Conservation (phyloP, 805 yeast genomes). For the baker's yeast (Saccharomyces cerevisiae) region DNA sequence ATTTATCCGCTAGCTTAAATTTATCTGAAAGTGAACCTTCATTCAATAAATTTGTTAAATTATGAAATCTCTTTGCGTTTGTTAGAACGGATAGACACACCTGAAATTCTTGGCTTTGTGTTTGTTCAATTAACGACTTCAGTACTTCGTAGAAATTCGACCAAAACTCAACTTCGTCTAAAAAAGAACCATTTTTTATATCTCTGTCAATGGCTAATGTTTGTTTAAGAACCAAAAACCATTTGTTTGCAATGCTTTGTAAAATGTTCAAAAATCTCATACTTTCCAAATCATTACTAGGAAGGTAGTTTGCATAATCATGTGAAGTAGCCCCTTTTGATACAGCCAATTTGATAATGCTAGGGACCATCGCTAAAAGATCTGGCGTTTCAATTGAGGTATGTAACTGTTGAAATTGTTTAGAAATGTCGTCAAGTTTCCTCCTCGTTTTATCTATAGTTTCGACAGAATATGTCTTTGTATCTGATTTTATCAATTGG, state of each 20-base stretch:
- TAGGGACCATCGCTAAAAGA: conserved; percentile 44
- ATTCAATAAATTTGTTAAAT: conserved; percentile 61
- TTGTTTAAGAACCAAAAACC: conserved; percentile 59
- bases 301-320: conserved; percentile 24
- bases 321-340: conserved; percentile 26
- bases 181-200: conserved; percentile 46
- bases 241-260: conserved; percentile 61
- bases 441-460: conserved; percentile 43
- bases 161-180: conserved; percentile 77
- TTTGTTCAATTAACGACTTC: conserved; percentile 46
- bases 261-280: conserved; percentile 53
- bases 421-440: conserved; percentile 59
- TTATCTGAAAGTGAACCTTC: conserved; percentile 62
- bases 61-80: conserved; percentile 70
- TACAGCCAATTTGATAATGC: conserved; percentile 37
- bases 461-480: conserved; percentile 18
- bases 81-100: conserved; percentile 54
- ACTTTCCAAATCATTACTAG: conserved; percentile 38
- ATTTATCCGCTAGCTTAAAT: conserved; percentile 41
- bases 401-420: conserved; percentile 59
- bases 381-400: conserved; percentile 65
- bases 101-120: conserved; percentile 44
- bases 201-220: conserved; percentile 38
- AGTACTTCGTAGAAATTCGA: conserved; percentile 57
- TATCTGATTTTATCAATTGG: conserved; percentile 23